These are phyloP conservation scores for Aureobasidium zeae DNA, from an alignment of 2,329 filamentous ascomycete genomes.

Conservation along the genomic window DNA sequence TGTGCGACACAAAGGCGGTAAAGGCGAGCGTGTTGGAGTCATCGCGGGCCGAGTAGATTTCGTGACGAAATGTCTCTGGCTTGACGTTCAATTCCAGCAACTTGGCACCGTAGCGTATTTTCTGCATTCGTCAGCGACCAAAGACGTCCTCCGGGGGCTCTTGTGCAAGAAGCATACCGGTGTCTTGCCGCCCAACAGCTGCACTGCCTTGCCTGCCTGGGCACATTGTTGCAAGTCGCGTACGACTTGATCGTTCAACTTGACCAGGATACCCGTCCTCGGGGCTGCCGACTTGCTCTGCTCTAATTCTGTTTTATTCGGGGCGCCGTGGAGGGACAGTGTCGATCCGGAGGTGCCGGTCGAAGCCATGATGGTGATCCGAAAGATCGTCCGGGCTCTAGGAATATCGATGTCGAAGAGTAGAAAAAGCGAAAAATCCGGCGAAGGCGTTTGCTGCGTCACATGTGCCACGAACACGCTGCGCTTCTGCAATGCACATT, in stretches of 20 bases:
- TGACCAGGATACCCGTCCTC: constrained; percentile 25
- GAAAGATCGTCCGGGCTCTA: neutral
- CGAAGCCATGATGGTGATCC: constrained; percentile 15
- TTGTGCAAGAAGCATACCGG: constrained; percentile 25
- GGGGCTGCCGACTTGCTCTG: neutral
- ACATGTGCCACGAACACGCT: constrained; percentile 12
- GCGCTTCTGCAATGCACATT: constrained; percentile 1
- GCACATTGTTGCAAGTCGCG: constrained; percentile 28
- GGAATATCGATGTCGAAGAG: neutral
- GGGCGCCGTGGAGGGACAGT: constrained; percentile 22
- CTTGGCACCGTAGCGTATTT: constrained; percentile 50
- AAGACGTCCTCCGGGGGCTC: constrained; percentile 1
- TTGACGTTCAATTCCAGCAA: constrained; percentile 46
- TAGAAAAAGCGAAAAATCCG: too few relatives aligned
- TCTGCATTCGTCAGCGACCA: constrained; percentile 28
- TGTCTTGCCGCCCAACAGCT: constrained; percentile 27
- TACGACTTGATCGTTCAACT: constrained; percentile 25
- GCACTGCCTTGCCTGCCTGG: constrained; percentile 22
- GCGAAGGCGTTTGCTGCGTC: constrained; percentile 11
- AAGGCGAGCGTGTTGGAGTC: constrained; percentile 44
- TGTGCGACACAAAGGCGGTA: constrained; percentile 49
- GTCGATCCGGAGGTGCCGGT: constrained; percentile 14
- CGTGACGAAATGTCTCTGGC: constrained; percentile 46
- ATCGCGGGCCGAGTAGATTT: constrained; percentile 44
- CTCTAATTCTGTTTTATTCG: constrained; percentile 14